Conservation (phyloP, 495 filamentous ascomycete species). For the Aspergillus bridgeri region DNA sequence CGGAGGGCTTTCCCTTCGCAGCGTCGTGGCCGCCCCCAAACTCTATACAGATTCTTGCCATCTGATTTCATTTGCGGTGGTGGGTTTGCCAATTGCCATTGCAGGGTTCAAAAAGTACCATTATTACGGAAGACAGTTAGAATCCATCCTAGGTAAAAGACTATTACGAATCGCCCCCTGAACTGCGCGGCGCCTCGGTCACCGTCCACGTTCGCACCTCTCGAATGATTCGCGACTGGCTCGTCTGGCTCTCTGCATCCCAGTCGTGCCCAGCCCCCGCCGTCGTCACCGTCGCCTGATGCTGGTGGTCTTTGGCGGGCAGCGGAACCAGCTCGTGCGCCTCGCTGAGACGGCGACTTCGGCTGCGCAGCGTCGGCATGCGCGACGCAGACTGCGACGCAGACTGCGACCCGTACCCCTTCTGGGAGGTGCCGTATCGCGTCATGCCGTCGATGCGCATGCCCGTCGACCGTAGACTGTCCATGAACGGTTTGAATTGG, state of each 20-base stretch:
- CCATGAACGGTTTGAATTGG: conserved; percentile 46
- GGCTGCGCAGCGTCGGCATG: background rate
- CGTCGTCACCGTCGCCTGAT: conserved; percentile 14
- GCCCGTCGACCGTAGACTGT: conserved; percentile 40
- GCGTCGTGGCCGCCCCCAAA: background rate
- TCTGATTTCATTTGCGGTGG: background rate
- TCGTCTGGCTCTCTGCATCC: conserved; percentile 29
- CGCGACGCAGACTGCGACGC: conserved; percentile 11
- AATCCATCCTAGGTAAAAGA: background rate
- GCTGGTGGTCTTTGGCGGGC: conserved; percentile 4
- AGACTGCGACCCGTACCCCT: conserved; percentile 13
- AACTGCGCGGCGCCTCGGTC: conserved; percentile 10
- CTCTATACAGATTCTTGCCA: background rate
- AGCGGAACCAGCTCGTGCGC: conserved; percentile 18
- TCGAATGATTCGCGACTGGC: conserved; percentile 31
- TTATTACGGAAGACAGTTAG: background rate
- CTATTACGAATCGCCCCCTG: background rate
- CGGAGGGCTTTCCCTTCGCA: background rate
- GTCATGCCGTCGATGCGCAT: conserved; percentile 35
- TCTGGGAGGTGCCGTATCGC: conserved; percentile 17
- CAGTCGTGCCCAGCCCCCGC: conserved; percentile 15
- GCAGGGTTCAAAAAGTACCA: background rate
- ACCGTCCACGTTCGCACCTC: conserved; percentile 24
- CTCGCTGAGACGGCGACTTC: conserved; percentile 12
- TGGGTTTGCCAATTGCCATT: too few species aligned